Conservation (phyloP, 2,329 filamentous ascomycete genomes). For the Dendryphion nanum region DNA sequence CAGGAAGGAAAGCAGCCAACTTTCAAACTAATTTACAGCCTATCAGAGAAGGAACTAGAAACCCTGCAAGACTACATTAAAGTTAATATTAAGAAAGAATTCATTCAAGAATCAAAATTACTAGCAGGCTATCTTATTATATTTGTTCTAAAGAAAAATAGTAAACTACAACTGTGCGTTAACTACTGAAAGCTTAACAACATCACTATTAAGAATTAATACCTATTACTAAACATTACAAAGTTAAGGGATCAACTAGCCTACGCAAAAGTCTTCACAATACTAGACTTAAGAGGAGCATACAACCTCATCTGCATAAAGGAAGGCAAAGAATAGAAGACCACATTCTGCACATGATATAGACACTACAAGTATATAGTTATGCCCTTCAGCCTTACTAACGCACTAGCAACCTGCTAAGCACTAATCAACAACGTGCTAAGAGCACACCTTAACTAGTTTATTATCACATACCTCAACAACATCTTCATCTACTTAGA, state of each 20-base stretch:
- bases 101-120: background rate
- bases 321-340: slow-evolving; percentile 10
- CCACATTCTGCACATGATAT: slow-evolving; percentile 1
- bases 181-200: slow-evolving; percentile 2
- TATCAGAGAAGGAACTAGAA: background rate
- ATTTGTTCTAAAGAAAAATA: background rate
- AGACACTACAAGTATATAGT: background rate
- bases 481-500: background rate
- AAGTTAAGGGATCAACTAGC: slow-evolving; percentile 7
- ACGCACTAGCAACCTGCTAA: background rate
- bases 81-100: background rate
- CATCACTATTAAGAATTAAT: slow-evolving; percentile 9
- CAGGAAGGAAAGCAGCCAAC: background rate
- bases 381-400: background rate
- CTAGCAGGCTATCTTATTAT: background rate
- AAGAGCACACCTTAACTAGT: background rate
- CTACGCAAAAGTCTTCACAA: slow-evolving; percentile 6
- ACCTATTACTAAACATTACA: slow-evolving; percentile 9
- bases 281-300: slow-evolving; percentile 7
- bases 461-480: background rate
- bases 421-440: background rate
- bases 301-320: slow-evolving; percentile 8
- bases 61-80: background rate
- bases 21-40: background rate
- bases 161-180: slow-evolving; percentile 5